Percentiles rank a stretch among this genome's conserved stretches.
phyloP scores from a whole-genome alignment of 768 basidiomycete species.

The Paxillus rubicundulus region DNA sequence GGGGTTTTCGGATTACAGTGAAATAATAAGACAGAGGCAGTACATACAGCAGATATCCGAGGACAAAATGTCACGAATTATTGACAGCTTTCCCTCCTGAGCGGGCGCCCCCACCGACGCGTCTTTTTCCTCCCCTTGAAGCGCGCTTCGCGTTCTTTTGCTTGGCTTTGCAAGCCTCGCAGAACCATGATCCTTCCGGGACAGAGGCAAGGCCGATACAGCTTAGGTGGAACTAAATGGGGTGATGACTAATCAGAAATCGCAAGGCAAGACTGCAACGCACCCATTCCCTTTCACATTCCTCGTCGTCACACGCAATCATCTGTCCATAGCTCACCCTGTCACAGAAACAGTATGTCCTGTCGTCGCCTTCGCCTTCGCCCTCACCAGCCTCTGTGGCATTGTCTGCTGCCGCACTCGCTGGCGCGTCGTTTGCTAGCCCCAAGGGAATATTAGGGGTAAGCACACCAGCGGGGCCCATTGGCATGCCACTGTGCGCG shows the following conservation, averaged over 20 bases:
- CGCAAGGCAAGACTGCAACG: constrained; percentile 28
- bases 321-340: constrained; percentile 88
- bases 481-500: constrained; percentile 22
- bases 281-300: constrained; percentile 90
- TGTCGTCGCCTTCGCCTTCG: constrained; percentile 59
- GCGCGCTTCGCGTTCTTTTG: constrained; percentile 49
- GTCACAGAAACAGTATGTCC: constrained; percentile 83
- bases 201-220: constrained; percentile 67
- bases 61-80: constrained; percentile 23
- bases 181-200: constrained; percentile 76
- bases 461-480: constrained; percentile 24
- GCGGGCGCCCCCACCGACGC: constrained; percentile 35
- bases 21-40: constrained; percentile 18
- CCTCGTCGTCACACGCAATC: constrained; percentile 86
- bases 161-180: constrained; percentile 61
- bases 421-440: constrained; percentile 32
- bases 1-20: constrained; percentile 18
- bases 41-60: constrained; percentile 13
- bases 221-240: constrained; percentile 68
- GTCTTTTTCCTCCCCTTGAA: constrained; percentile 52
- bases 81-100: constrained; percentile 30
- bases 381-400: constrained; percentile 46
- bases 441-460: constrained; percentile 20
- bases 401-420: constrained; percentile 36
- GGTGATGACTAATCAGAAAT: constrained; percentile 9